Base-by-base conservation (phyloP, 140 eudicot genomes). In the Ambrosia hybrid region DNA sequence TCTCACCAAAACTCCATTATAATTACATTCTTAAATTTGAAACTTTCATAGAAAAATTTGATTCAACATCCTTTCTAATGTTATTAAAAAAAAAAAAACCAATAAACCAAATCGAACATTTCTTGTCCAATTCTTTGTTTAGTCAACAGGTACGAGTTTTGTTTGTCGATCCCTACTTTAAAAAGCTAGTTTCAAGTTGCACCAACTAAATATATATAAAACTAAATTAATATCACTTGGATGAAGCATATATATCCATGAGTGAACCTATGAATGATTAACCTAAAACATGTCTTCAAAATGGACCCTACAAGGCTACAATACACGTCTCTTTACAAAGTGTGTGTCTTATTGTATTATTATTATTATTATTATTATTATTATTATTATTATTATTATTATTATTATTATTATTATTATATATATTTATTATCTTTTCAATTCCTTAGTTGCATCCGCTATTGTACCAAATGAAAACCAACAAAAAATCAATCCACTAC, bases 401-500 rank as follows among this genome's bases (percentile, higher is more conserved):
- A 45, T 66, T 78, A 57, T 49, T 57, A 45, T 66, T 78, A 57
- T 49, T 57, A 45, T 66, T 21, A 21, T 21, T 48, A 66, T 57
- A 57, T 66, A 7, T 9, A 43, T 9, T 45, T 16, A 15, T 64
- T 56, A 49, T 17, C 71, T 4, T 73, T 79, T 21, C 26, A 21
- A 21, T 21, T 73, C 52, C 83, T 66, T 79, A 79, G 83, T 79
- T 79, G 83, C 66, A 79, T 79, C 79, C 83, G 83, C 83, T 67
- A 68, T 72, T 65, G 53, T 65, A 48, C 75, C 83, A 73, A 58
- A 72, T 56, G 57, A 78, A 45, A 72, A 78, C 78, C 34, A 72
- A 72, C 74, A 79, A 72, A 78, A 79, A 72, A 72, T 58, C 83
- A 72, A 55, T 58, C 83, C 83, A 79, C 74, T 75, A 45, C 70